Conservation (phyloP, 495 filamentous ascomycete species). For the Aspergillus mulundensis region DNA sequence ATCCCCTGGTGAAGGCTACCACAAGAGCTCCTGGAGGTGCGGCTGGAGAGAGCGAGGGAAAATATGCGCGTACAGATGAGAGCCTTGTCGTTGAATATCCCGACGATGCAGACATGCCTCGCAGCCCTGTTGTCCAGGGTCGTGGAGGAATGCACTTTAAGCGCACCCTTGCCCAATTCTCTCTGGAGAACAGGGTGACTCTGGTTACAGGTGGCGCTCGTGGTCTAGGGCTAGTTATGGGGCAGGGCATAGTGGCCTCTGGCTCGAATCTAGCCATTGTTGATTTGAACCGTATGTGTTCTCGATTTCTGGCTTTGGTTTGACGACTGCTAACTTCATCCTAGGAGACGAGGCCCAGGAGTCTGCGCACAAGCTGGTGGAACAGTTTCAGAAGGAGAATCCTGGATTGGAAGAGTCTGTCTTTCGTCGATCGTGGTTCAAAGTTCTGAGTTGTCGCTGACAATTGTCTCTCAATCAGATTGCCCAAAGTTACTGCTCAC, state of each 20-base stretch:
- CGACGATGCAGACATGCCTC: conserved; percentile 61
- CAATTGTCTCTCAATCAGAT: conserved; percentile 29
- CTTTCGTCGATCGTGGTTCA: neutral
- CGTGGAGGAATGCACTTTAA: conserved; percentile 67
- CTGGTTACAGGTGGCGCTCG: conserved; percentile 84
- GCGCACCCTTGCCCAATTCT: conserved; percentile 70
- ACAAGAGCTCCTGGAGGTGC: conserved; percentile 30
- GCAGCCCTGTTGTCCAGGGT: conserved; percentile 62
- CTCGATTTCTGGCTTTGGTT: neutral
- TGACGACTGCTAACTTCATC: neutral
- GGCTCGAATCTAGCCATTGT: conserved; percentile 90
- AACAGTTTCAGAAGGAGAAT: conserved; percentile 71
- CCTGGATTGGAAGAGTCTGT: conserved; percentile 66
- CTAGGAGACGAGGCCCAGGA: conserved; percentile 78
- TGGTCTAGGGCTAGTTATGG: conserved; percentile 87
- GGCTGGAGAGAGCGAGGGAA: conserved; percentile 36
- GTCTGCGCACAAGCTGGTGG: conserved; percentile 66
- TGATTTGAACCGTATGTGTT: conserved; percentile 82
- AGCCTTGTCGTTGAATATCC: conserved; percentile 73
- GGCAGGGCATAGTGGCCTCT: conserved; percentile 77
- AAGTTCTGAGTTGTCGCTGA: neutral
- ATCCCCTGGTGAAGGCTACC: conserved; percentile 29
- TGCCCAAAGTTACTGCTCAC: conserved; percentile 84
- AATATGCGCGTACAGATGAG: conserved; percentile 74
- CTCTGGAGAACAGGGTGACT: conserved; percentile 70